phyloP scores from a whole-genome alignment of 306 rosid species.

The Fagus sylvatica region DNA sequence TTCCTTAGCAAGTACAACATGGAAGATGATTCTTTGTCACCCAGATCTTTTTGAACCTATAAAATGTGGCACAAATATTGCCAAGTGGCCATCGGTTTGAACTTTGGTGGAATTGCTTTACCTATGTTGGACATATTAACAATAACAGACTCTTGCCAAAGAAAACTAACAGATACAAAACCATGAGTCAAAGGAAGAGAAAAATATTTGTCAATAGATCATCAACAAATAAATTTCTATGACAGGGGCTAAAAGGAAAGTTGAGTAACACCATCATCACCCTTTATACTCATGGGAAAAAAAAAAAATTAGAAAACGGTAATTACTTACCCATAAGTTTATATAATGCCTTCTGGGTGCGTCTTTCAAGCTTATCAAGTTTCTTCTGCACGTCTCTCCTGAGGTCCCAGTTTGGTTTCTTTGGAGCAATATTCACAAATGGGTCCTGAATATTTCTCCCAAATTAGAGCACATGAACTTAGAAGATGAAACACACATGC shows the following conservation, averaged over 20 bases:
- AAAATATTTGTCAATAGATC: no score
- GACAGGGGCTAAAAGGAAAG: neutral
- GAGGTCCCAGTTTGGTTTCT: conserved; percentile 97
- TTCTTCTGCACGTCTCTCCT: conserved; percentile 95
- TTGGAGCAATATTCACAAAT: conserved; percentile 91
- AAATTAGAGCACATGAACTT: neutral
- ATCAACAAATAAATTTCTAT: neutral
- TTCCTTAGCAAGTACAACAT: no score
- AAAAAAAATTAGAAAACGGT: neutral
- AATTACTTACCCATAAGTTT: conserved; percentile 68
- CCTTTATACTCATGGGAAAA: neutral
- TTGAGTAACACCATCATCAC: neutral
- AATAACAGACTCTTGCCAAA: no score
- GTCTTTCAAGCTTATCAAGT: conserved; percentile 89
- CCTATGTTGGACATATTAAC: no score
- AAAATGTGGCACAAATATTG: no score
- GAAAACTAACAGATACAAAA: no score
- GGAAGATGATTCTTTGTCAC: no score
- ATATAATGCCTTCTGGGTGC: conserved; percentile 81
- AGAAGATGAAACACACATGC: conserved; percentile 5
- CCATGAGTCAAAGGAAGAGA: no score
- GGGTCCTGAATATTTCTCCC: conserved; percentile 62
- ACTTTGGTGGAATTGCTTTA: no score
- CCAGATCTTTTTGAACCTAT: no score
- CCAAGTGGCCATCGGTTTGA: no score